These are phyloP conservation scores for Cordyceps farinosa DNA, from an alignment of 2,329 filamentous ascomycete genomes.

Conservation along the genomic window DNA sequence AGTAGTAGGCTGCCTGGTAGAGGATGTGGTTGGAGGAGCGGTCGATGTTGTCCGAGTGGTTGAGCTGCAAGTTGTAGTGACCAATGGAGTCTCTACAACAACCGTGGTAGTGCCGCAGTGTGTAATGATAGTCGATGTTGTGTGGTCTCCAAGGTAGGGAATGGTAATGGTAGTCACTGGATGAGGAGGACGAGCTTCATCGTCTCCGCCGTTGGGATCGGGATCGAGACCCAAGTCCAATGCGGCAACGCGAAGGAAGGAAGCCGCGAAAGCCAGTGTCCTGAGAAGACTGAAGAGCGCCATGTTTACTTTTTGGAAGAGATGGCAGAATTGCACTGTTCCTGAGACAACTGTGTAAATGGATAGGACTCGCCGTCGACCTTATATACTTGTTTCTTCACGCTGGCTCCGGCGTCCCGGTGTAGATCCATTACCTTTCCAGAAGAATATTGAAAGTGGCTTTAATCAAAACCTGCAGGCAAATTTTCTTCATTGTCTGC, in stretches of 20 bases:
- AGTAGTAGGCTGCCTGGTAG: neutral
- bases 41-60: neutral
- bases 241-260: neutral
- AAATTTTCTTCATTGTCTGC: too few relatives aligned
- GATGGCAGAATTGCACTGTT: neutral
- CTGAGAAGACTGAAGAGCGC: neutral
- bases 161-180: slow-evolving; percentile 6
- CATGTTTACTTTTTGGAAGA: neutral
- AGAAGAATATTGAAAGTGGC: neutral
- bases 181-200: neutral
- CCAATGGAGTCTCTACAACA: slow-evolving; percentile 6
- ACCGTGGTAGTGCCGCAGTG: slow-evolving; percentile 4
- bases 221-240: neutral
- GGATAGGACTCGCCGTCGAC: neutral
- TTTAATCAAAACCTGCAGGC: too few relatives aligned
- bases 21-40: neutral
- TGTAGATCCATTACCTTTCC: neutral
- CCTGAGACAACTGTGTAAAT: too few relatives aligned
- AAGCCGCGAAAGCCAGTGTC: neutral
- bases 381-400: neutral
- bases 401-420: too few relatives aligned
- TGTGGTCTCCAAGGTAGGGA: neutral
- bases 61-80: neutral
- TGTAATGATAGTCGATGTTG: slow-evolving; percentile 3
- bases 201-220: neutral